phyloP scores from a whole-genome alignment of 352 stramenopile genomes.

The Pythium inflatum region DNA sequence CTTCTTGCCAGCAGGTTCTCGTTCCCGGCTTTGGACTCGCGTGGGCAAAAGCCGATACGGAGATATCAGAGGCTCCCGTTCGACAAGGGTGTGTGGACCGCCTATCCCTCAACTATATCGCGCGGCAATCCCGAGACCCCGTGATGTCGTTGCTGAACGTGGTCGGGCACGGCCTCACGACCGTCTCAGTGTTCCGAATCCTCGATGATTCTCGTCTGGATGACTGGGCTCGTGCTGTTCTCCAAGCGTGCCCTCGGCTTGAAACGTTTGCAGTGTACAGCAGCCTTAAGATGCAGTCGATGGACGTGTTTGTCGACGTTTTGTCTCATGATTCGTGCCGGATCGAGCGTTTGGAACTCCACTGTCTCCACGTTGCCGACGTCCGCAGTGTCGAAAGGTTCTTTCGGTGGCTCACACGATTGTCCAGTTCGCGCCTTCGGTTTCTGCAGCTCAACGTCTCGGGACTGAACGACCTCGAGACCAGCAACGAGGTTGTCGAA shows the following conservation, averaged over 20 bases:
- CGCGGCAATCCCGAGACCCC: not conserved
- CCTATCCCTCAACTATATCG: not conserved
- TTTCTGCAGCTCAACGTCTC: not conserved
- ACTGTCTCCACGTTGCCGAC: not conserved
- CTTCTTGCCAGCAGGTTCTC: not conserved
- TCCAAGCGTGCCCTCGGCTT: not conserved
- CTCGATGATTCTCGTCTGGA: not conserved
- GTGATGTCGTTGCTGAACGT: not conserved
- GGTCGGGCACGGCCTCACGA: not conserved
- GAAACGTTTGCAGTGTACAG: not conserved
- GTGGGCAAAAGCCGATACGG: not conserved
- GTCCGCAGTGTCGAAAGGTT: not conserved
- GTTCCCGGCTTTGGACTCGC: not conserved
- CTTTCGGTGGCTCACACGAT: not conserved
- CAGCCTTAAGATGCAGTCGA: not conserved
- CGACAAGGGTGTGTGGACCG: not conserved
- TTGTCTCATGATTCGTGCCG: not conserved
- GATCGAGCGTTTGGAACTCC: not conserved
- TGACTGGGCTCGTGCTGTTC: not conserved
- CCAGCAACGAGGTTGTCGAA: not conserved
- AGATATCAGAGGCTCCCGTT: too few relatives aligned
- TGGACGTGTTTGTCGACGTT: not conserved
- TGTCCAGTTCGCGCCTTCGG: not conserved
- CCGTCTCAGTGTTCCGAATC: not conserved
- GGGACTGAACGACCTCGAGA: not conserved